Evolutionary conservation across 176 grass and related monocot species (phyloP).

Genomic region (Panicum miliaceum): DNA sequence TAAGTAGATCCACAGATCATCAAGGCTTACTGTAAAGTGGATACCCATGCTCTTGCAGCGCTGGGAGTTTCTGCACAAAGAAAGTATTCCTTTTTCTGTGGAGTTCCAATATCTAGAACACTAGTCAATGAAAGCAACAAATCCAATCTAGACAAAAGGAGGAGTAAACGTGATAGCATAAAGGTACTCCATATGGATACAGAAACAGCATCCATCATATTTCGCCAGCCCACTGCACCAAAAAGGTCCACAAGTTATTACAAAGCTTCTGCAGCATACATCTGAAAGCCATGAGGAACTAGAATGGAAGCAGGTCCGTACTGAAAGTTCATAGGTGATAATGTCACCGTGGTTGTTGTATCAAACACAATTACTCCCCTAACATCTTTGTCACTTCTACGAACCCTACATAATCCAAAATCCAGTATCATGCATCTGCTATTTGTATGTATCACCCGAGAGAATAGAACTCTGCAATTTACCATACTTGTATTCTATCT

Average conservation of each 20-base stretch:
- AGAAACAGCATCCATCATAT: conserved; percentile 91
- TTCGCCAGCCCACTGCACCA: conserved; percentile 72
- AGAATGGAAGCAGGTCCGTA: conserved; percentile 47
- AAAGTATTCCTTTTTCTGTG: conserved; percentile 88
- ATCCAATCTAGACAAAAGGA: conserved; percentile 28
- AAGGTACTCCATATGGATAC: conserved; percentile 62
- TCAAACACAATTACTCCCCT: conserved; percentile 72
- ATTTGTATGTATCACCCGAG: neutral
- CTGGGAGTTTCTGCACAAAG: conserved; percentile 81
- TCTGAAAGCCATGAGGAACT: conserved; percentile 23
- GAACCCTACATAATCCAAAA: conserved; percentile 56
- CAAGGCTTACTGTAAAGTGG: conserved; percentile 78
- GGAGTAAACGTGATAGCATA: neutral
- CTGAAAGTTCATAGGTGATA: conserved; percentile 82
- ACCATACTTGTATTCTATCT: conserved; percentile 95
- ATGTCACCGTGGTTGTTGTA: conserved; percentile 63
- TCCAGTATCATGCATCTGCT: conserved; percentile 15
- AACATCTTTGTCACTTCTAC: conserved; percentile 61
- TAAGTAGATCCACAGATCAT: conserved; percentile 3
- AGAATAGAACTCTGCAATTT: conserved; percentile 39
- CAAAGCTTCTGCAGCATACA: neutral
- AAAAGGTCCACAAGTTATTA: conserved; percentile 44
- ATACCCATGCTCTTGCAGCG: conserved; percentile 88
- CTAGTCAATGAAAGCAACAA: conserved; percentile 63
- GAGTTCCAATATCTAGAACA: conserved; percentile 86